Conservation (phyloP, 768 basidiomycete genomes). For the Russula virescens region DNA sequence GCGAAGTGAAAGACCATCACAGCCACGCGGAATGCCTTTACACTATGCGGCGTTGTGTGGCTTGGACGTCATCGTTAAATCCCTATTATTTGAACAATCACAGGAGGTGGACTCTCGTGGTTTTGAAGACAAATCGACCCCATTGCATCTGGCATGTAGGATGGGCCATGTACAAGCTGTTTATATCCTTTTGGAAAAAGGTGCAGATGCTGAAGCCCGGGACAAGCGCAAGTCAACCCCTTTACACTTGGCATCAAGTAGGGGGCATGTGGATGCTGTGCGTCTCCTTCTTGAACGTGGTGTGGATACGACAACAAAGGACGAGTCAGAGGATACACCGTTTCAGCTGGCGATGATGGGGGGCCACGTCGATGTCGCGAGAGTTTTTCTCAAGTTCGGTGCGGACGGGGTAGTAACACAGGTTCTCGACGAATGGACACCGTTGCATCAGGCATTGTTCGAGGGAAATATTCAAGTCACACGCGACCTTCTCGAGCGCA, state of each 20-base stretch:
- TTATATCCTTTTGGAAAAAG: neutral
- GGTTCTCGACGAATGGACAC: neutral
- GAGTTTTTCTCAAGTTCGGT: neutral
- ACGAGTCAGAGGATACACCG: neutral
- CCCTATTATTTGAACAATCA: neutral
- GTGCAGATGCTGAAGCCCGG: neutral
- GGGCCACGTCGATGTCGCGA: neutral
- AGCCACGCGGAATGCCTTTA: neutral
- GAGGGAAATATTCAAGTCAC: neutral
- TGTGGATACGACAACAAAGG: neutral
- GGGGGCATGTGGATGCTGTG: neutral
- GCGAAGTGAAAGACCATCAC: neutral
- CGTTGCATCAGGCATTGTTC: neutral
- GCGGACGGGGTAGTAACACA: neutral
- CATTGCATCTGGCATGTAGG: neutral
- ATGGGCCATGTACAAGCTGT: neutral
- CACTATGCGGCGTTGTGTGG: neutral
- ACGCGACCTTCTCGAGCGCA: neutral
- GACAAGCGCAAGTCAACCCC: neutral
- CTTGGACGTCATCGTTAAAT: neutral
- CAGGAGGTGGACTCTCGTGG: neutral
- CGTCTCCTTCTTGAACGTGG: neutral
- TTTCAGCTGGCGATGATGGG: neutral
- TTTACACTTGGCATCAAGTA: neutral
- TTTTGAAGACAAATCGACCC: neutral